Base-by-base conservation (phyloP, 257 asterid genomes). In the Solanum megistacrolobum region DNA sequence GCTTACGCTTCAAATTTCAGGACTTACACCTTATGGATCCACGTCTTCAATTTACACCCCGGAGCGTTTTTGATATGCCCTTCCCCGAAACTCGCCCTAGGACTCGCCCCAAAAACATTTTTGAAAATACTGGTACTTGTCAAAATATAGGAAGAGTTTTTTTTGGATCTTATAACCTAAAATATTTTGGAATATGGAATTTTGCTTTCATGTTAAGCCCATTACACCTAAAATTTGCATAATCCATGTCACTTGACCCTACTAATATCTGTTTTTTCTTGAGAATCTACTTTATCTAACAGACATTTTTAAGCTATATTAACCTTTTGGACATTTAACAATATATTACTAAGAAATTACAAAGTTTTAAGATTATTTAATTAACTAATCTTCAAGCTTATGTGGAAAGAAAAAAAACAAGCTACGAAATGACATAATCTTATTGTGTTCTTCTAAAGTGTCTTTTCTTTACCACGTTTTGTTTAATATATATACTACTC, bases 41-140 rank as follows among this genome's bases (percentile, higher is more conserved):
- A 43, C 16, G 52, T 43, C 5, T 41, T 43, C 5, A 43, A 43
- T 43, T 43, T 43, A 43, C 16, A 6, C 52, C 16, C 5, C 16
- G 0, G 5, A 43, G 0, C 16, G 5, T 3, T 43, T 43, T 43
- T 43, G 16, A 1, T 1, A 43, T 0, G 1, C 52, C 5, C 52
- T 1, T 1, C 52, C 52, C 52, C 2, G 2, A 43, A 0, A 41
- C 5, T 41, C 12, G 46, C 12, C 46, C 46, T 39, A 3, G 12
- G 4, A 43, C 48, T 43, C 16, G 52, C 52, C 52, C 52, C 16
- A 43, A 11, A 43, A 43, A 12, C 2, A 1, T 43, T 43, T 43
- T 43, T 4, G 52, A 43, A 43, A 43, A 43, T 16, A 43, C 16
- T 43, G 25, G 41, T 34, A 23, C 46, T 73, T 32, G 9, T 20